Percentiles rank a stretch among this genome's conserved stretches.
These are phyloP conservation scores for Candida lessepsii DNA, from an alignment of 805 yeast species.

Conservation along the genomic window DNA sequence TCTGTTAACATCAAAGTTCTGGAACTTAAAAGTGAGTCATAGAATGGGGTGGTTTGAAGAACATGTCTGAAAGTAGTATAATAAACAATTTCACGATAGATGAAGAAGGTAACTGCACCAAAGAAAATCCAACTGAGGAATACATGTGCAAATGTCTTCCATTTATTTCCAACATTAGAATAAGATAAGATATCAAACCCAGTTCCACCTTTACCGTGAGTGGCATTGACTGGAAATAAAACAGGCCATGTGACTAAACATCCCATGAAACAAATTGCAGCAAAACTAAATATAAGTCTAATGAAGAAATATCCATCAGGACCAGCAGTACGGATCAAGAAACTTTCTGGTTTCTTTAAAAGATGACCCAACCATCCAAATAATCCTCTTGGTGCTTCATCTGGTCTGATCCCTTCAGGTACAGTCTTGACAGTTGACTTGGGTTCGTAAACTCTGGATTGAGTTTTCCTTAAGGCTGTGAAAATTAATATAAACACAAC, in stretches of 20 bases:
- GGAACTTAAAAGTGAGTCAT: constrained; percentile 66
- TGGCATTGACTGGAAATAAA: constrained; percentile 64
- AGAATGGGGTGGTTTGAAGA: constrained; percentile 67
- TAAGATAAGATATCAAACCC: constrained; percentile 69
- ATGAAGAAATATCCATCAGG: constrained; percentile 76
- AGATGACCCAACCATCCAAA: constrained; percentile 56
- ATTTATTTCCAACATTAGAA: constrained; percentile 60
- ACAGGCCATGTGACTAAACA: constrained; percentile 64
- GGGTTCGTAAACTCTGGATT: constrained; percentile 52
- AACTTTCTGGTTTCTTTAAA: constrained; percentile 56
- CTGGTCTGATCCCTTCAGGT: constrained; percentile 45
- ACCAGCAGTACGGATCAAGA: constrained; percentile 66
- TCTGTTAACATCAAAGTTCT: constrained; percentile 74
- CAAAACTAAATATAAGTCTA: constrained; percentile 59
- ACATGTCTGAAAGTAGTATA: constrained; percentile 73
- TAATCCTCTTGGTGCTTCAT: constrained; percentile 43
- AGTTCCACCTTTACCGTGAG: constrained; percentile 43
- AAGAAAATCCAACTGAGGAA: constrained; percentile 74
- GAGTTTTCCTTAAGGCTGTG: constrained; percentile 41
- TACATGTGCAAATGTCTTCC: constrained; percentile 71
- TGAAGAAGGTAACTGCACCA: constrained; percentile 61
- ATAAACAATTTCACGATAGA: constrained; percentile 72
- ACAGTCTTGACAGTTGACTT: constrained; percentile 45
- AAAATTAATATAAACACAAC: constrained; percentile 42
- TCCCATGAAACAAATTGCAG: constrained; percentile 50